Percentiles rank a stretch among this genome's conserved stretches.
Conservation (phyloP, 768 basidiomycete genomes). For the Porpolomopsis calyptriformis region DNA sequence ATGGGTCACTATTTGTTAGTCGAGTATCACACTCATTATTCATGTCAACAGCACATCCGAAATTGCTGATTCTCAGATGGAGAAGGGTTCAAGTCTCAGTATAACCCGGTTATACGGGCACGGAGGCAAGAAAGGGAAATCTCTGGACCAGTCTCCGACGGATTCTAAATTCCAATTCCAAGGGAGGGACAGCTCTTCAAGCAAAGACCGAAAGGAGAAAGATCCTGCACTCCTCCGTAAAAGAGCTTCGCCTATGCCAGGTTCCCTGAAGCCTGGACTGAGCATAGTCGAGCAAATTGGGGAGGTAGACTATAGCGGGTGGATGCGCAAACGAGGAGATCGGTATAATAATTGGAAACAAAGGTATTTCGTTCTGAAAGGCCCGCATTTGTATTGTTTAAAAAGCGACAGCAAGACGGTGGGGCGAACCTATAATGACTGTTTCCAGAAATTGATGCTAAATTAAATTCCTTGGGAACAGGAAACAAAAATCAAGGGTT, state of each 20-base stretch:
- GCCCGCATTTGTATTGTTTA: conserved; percentile 81
- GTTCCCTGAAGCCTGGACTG: conserved; percentile 44
- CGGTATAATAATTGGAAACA: conserved; percentile 88
- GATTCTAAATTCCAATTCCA: not conserved
- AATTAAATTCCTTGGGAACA: conserved; percentile 18
- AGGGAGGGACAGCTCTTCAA: not conserved
- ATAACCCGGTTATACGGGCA: conserved; percentile 38
- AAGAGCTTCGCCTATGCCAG: conserved; percentile 35
- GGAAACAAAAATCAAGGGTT: conserved; percentile 96
- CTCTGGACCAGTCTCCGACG: not conserved
- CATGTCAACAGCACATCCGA: too few relatives aligned
- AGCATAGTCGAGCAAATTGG: conserved; percentile 89
- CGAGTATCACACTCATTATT: too few relatives aligned
- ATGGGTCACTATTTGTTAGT: too few relatives aligned
- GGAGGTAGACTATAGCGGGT: conserved; percentile 78
- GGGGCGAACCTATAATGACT: conserved; percentile 25
- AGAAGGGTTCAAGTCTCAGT: conserved; percentile 37
- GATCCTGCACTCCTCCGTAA: conserved; percentile 43
- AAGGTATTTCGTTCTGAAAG: conserved; percentile 88
- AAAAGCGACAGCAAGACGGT: conserved; percentile 58
- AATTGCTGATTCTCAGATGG: conserved; percentile 25
- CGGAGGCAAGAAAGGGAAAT: not conserved
- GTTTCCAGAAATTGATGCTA: not conserved
- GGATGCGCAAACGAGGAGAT: conserved; percentile 95
- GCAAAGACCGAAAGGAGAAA: conserved; percentile 16